These are phyloP conservation scores for Candida frijolesensis DNA, from an alignment of 1,139 yeast genomes.

Conservation along the genomic window DNA sequence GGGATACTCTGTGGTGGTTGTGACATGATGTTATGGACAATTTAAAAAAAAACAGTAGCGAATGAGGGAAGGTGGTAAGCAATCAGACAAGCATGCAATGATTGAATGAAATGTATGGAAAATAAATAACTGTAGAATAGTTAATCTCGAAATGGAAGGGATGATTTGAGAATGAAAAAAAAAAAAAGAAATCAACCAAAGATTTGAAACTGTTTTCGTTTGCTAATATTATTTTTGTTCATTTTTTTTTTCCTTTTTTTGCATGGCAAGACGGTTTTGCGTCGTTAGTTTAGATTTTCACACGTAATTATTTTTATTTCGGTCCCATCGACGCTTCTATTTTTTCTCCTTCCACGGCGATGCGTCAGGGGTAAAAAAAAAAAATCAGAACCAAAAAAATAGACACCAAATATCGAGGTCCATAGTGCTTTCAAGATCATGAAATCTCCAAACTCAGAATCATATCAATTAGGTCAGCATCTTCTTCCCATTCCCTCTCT, in stretches of 20 bases:
- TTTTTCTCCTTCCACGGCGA: background rate
- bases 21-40: background rate
- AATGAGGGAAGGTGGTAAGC: background rate
- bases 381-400: background rate
- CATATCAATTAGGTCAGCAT: slow-evolving; percentile 16
- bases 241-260: background rate
- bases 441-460: slow-evolving; percentile 9
- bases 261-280: no score
- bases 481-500: slow-evolving; percentile 10
- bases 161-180: background rate
- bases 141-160: background rate
- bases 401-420: background rate
- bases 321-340: background rate
- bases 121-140: background rate
- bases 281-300: background rate
- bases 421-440: background rate
- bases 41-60: background rate
- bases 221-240: background rate
- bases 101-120: background rate
- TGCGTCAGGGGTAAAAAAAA: background rate
- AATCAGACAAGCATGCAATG: background rate
- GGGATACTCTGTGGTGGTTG: slow-evolving; percentile 3
- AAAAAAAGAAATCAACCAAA: background rate
- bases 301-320: background rate
- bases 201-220: background rate